Evolutionary conservation across 1,284 basidiomycete species (phyloP).

Genomic region (Trichosporon sp.): DNA sequence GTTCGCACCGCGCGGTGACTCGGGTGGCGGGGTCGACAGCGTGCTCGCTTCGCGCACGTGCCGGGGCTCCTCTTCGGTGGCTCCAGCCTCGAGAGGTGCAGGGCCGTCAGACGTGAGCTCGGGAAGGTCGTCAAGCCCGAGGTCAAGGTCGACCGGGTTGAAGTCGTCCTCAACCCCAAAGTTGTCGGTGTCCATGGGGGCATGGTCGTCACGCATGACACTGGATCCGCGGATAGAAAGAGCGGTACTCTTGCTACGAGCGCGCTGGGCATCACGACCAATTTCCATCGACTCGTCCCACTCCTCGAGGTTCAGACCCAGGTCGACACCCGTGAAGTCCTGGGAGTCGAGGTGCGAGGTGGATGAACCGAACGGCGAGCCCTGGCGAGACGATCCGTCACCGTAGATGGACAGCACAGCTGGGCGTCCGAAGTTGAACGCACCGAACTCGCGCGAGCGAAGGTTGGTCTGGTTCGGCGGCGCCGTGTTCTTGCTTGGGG

Average conservation of each 20-base stretch:
- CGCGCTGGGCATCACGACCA: slow-evolving; percentile 67
- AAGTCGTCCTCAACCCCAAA: slow-evolving; percentile 25
- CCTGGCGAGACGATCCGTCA: slow-evolving; percentile 43
- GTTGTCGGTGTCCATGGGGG: slow-evolving; percentile 46
- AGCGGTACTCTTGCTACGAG: slow-evolving; percentile 45
- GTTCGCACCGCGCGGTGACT: slow-evolving; percentile 33
- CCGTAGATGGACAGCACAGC: slow-evolving; percentile 57
- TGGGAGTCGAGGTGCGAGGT: slow-evolving; percentile 74
- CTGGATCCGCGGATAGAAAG: slow-evolving; percentile 45
- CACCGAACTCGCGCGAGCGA: slow-evolving; percentile 49
- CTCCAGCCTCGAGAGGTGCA: slow-evolving; percentile 1
- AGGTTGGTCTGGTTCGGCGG: slow-evolving; percentile 38
- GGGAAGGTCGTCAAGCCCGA: slow-evolving; percentile 54
- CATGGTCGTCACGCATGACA: slow-evolving; percentile 58
- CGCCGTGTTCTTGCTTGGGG: slow-evolving; percentile 29
- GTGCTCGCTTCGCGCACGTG: slow-evolving; percentile 60
- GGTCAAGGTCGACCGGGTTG: slow-evolving; percentile 29
- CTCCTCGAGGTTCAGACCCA: slow-evolving; percentile 48
- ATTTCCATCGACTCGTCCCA: slow-evolving; percentile 64
- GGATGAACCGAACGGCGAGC: slow-evolving; percentile 42
- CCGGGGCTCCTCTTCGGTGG: slow-evolving; percentile 7
- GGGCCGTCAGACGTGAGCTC: slow-evolving; percentile 27
- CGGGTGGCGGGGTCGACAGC: slow-evolving; percentile 52
- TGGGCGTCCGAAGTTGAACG: slow-evolving; percentile 53
- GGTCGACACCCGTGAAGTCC: slow-evolving; percentile 63